Base-by-base conservation (phyloP, 805 yeast species). In the Hanseniaspora pseudoguilliermondii region DNA sequence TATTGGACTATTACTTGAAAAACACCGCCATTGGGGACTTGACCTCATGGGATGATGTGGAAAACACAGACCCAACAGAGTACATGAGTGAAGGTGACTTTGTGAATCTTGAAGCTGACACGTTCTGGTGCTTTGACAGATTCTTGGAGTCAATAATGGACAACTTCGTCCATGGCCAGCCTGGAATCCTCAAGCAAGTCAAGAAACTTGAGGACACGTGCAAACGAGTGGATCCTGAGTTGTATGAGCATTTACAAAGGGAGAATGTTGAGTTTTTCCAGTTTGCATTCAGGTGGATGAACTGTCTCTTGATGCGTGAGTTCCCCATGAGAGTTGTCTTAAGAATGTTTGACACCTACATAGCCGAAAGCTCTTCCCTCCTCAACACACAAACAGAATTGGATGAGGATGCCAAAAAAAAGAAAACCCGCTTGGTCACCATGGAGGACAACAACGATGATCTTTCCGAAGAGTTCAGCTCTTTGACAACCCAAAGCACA, bases 261-360 rank as follows among this genome's bases (percentile, higher is more conserved):
- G 96, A 93, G 66, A 86, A 86, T 49, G 80, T 93, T n/a, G 96
- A 93, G 68, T 93, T 93, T 64, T 81, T 93, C 60, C 98, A 93
- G 69, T 93, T 93, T 69, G 81, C 96, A 21, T 93, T 93, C 72
- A 76, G 98, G 61, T 93, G 98, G 98, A 93, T 93, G 97, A 93
- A 93, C 70, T 93, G 98, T 72, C 73, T 93, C 64, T 72, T 93
- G 50, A 93, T 93, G 98, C 79, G 98, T 61, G 98, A 93, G 64
- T 75, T 93, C 47, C 80, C 83, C 43, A 81, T 93, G 64, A 73
- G 73, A 34, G 78, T 87, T 58, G 85, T 90, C 5, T 82, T 90
- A 23, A 75, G 98, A 57, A 91, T 93, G 95, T 93, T 98, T 97
- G 98, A 93, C 66, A 90, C 98, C 0, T 93, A 93, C 67, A 68